Evolutionary conservation across 2,329 filamentous ascomycete species (phyloP), one percentile per base, ranked within the genome.

Genomic region (Fusarium guadeloupense): DNA sequence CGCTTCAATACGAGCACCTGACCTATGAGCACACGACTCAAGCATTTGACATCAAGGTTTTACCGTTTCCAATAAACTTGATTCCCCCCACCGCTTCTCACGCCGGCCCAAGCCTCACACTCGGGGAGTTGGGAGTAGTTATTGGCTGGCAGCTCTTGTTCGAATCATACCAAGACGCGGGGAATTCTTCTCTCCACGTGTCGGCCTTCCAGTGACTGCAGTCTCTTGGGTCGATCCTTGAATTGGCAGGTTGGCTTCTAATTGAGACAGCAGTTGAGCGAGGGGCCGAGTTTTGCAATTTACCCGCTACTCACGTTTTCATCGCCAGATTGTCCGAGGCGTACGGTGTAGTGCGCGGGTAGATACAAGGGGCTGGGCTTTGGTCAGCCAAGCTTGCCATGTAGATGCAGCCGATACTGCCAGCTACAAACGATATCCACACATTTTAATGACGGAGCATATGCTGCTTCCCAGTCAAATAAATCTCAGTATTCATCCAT

Each of bases 121-220:
- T 54, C 26, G 35, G 38, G 50, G 42, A 53, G 53, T 41, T 50
- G 46, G 42, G 38, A 45, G 30, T 17, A 38, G 13, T 28, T 30
- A 61, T 64, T 64, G 61, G 61, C 39, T 23, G 28, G 16, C 50
- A 47, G 19, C 21, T 19, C 39, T 59, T 48, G 30, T 42, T 20
- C 23, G 33, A 41, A 21, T 37, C 28, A 56, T 53, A 45, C 49
- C 28, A 33, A 30, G 60, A 51, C 59, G 60, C 55, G 45, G 60
- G 60, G 54, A 46, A 41, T 61, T 30, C n/a, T 25, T 9, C 14
- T 33, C 45, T 60, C 60, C 60, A 61, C 60, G 60, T 64, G 60
- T 57, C 50, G 35, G 31, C 30, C 50, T 42, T 47, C 19, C 19
- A 60, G 37, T 33, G 37, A 42, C 38, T 37, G 30, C n/a, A n/a